Conservation (phyloP, 805 yeast species). For the Kodamaea nitidulidarum region DNA sequence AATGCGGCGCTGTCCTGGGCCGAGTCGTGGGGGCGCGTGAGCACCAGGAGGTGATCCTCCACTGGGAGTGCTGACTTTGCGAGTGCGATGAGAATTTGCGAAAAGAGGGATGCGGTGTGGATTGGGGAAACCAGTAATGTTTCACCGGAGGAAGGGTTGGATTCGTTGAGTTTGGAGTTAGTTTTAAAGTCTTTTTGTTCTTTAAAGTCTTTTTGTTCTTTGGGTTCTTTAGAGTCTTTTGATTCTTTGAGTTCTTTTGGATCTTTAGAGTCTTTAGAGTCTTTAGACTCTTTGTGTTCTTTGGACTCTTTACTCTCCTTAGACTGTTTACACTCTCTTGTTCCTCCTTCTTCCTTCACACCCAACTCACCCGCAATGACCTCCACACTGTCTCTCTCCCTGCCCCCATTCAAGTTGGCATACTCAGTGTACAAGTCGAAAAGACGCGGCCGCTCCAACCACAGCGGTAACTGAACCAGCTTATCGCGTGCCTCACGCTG, state of each 20-base stretch:
- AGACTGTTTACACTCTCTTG: no score
- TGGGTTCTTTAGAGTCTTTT: no score
- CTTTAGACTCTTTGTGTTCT: no score
- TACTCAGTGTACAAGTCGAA: slow-evolving; percentile 77
- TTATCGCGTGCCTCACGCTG: slow-evolving; percentile 81
- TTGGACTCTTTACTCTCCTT: no score
- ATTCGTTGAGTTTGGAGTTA: no score
- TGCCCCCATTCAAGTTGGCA: slow-evolving; percentile 16
- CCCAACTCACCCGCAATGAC: slow-evolving; percentile 48
- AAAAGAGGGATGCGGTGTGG: slow-evolving; percentile 21
- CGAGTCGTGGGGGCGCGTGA: slow-evolving; percentile 73
- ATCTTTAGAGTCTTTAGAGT: background rate
- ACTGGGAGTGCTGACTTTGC: slow-evolving; percentile 46
- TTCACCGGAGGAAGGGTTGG: no score
- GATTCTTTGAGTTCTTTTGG: no score
- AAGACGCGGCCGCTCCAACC: slow-evolving; percentile 68
- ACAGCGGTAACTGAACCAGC: slow-evolving; percentile 65
- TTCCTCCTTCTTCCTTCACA: slow-evolving; percentile 27
- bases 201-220: no score
- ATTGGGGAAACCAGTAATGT: no score
- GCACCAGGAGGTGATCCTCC: slow-evolving; percentile 50
- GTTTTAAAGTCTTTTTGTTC: no score
- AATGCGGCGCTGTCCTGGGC: slow-evolving; percentile 69
- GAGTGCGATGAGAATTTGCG: slow-evolving; percentile 45
- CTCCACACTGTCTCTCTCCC: slow-evolving; percentile 14